phyloP scores from a whole-genome alignment of 805 yeast genomes.

The Zygoascus flipseniorum region DNA sequence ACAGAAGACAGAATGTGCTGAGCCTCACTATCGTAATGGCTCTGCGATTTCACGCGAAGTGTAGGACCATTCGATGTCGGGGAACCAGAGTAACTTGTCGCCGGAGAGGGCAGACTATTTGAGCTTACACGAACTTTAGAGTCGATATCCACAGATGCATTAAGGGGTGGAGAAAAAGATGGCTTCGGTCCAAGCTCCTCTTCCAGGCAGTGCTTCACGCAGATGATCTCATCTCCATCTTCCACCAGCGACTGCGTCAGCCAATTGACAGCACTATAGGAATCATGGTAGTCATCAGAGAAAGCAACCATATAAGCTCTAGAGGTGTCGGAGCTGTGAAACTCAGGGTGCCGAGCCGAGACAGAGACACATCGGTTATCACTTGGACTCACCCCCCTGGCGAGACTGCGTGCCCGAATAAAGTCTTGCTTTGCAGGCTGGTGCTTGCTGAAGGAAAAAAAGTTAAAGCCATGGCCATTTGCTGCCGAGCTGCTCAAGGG shows the following conservation, averaged over 20 bases:
- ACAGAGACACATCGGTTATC: conserved; percentile 6
- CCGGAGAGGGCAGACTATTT: neutral
- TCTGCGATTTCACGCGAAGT: neutral
- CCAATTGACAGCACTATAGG: conserved; percentile 15
- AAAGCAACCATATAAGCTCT: conserved; percentile 16
- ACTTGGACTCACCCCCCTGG: neutral
- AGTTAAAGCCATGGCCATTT: neutral
- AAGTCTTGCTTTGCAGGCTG: neutral
- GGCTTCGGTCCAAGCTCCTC: conserved; percentile 3
- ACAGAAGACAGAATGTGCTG: conserved; percentile 10
- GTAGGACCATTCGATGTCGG: neutral
- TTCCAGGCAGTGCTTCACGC: conserved; percentile 12
- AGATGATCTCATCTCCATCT: conserved; percentile 20
- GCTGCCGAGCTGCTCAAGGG: neutral
- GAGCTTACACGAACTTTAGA: neutral
- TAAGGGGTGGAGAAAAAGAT: conserved; percentile 7
- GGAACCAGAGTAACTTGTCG: neutral
- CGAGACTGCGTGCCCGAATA: neutral
- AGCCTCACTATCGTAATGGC: conserved; percentile 7
- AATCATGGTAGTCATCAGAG: conserved; percentile 10
- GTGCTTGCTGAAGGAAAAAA: neutral
- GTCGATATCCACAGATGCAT: neutral
- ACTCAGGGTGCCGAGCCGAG: conserved; percentile 13
- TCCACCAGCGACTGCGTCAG: conserved; percentile 9
- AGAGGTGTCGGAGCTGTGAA: conserved; percentile 5